phyloP scores from a whole-genome alignment of 371 early-diverging fungal species.

The Mortierella sp. region DNA sequence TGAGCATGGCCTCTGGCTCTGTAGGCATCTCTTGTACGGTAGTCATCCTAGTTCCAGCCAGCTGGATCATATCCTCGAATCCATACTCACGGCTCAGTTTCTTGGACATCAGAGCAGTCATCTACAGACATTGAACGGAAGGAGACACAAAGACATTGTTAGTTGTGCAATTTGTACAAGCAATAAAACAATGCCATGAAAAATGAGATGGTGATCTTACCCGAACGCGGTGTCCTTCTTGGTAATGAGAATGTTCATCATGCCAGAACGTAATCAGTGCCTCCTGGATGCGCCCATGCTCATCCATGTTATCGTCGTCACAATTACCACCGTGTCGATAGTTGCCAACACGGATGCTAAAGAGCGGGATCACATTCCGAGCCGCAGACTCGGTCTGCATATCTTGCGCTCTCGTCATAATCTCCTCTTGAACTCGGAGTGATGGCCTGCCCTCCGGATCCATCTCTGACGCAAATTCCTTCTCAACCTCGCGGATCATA shows the following conservation, averaged over 20 bases:
- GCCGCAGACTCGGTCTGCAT: conserved; percentile 13
- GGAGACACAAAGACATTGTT: not conserved
- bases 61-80: conserved; percentile 42
- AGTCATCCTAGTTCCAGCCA: conserved; percentile 62
- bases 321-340: conserved; percentile 58
- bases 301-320: conserved; percentile 57
- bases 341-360: conserved; percentile 29
- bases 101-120: conserved; percentile 61
- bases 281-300: conserved; percentile 25
- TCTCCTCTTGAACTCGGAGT: conserved; percentile 26
- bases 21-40: conserved; percentile 60
- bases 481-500: conserved; percentile 43
- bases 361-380: conserved; percentile 30
- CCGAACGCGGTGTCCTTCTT: conserved; percentile 70
- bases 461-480: conserved; percentile 20
- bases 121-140: conserved; percentile 31
- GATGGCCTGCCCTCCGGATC: conserved; percentile 13
- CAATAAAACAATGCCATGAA: conserved; percentile 11
- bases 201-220: conserved; percentile 36
- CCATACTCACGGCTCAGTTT: conserved; percentile 51
- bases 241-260: conserved; percentile 57
- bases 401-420: conserved; percentile 39
- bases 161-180: conserved; percentile 7
- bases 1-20: conserved; percentile 24
- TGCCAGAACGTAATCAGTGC: conserved; percentile 70